These are phyloP conservation scores for Epichloe aotearoae DNA, from an alignment of 2,329 filamentous ascomycete genomes.

Conservation along the genomic window DNA sequence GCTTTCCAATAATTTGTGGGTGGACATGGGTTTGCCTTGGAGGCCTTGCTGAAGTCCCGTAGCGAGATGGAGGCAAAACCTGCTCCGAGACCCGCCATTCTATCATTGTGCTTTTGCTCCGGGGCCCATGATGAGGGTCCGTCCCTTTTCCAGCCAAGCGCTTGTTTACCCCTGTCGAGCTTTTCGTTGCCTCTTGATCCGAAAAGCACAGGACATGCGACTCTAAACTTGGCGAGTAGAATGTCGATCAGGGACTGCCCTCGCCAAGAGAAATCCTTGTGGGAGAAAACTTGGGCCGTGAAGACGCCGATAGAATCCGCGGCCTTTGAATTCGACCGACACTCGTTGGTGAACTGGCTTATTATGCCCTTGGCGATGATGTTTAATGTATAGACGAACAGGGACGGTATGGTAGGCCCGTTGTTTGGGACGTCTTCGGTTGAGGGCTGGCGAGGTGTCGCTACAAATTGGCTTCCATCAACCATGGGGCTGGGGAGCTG, in stretches of 20 bases:
- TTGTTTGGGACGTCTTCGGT: conserved; percentile 38
- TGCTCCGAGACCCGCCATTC: conserved; percentile 71
- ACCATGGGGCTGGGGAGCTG: conserved; percentile 37
- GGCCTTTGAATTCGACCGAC: conserved; percentile 46
- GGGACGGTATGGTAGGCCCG: conserved; percentile 41
- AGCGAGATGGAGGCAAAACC: conserved; percentile 76
- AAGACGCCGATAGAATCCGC: conserved; percentile 74
- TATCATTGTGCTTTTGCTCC: conserved; percentile 63
- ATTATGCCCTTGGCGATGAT: conserved; percentile 63
- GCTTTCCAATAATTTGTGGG: conserved; percentile 73
- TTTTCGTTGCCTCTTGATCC: conserved; percentile 66
- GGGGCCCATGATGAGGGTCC: conserved; percentile 43
- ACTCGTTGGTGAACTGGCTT: conserved; percentile 55
- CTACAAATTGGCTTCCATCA: conserved; percentile 41
- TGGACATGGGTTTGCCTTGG: conserved; percentile 60
- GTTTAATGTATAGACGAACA: conserved; percentile 65
- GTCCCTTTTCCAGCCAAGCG: conserved; percentile 62
- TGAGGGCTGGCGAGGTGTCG: conserved; percentile 26
- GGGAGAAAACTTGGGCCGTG: conserved; percentile 60
- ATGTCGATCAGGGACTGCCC: conserved; percentile 64
- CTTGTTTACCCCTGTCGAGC: conserved; percentile 50
- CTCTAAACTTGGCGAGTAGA: conserved; percentile 70
- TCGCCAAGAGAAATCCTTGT: conserved; percentile 52
- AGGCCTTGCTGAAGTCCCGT: conserved; percentile 63
- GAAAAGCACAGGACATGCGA: conserved; percentile 73